Conservation (phyloP, 2,329 filamentous ascomycete species). For the Pestalotiopsis sp. region DNA sequence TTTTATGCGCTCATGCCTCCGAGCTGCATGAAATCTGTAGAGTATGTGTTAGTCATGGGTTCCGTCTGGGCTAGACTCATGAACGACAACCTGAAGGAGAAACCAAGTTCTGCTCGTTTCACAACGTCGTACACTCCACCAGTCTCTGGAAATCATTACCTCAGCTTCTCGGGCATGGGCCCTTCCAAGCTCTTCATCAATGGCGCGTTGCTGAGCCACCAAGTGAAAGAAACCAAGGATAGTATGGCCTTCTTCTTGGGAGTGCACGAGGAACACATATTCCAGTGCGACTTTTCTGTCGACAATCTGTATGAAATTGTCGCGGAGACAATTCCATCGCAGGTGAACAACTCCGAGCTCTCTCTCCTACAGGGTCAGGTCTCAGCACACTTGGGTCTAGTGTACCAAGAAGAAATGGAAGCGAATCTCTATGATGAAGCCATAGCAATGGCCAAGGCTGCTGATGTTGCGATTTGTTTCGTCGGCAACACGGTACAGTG, state of each 20-base stretch:
- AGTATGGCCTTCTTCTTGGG: slow-evolving; percentile 4
- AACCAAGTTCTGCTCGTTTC: slow-evolving; percentile 1
- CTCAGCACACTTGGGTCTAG: neutral
- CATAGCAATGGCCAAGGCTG: neutral
- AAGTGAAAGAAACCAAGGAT: neutral
- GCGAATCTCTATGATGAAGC: neutral
- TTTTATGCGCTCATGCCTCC: slow-evolving; percentile 23
- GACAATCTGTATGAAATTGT: neutral
- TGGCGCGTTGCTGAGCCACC: neutral
- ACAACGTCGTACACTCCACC: neutral
- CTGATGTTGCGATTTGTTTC: neutral
- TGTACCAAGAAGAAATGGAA: slow-evolving; percentile 3
- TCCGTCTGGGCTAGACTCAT: neutral
- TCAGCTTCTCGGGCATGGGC: slow-evolving; percentile 7
- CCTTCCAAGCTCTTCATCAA: slow-evolving; percentile 8
- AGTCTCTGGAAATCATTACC: neutral
- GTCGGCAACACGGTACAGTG: slow-evolving; percentile 10
- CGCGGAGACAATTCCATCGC: neutral
- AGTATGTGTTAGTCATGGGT: neutral
- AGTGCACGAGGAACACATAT: slow-evolving; percentile 7
- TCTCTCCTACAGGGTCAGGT: neutral
- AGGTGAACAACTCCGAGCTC: slow-evolving; percentile 7
- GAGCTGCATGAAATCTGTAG: slow-evolving; percentile 26
- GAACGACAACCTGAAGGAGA: neutral
- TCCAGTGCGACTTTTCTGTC: neutral